Conservation (phyloP, 805 yeast species). For the Grigorovia humatica region DNA sequence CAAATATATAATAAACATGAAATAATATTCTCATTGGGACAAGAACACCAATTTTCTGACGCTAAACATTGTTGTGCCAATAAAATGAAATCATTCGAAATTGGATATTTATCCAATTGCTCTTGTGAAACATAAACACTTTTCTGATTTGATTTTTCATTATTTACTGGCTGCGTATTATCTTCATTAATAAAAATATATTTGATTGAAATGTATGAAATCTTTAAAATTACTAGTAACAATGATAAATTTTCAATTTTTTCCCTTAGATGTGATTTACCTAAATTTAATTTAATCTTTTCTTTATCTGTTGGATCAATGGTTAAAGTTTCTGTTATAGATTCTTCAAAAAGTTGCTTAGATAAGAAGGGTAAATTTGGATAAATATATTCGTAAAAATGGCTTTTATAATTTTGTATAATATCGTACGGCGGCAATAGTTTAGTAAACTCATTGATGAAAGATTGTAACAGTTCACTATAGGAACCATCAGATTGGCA, state of each 20-base stretch:
- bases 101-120: constrained; percentile 17
- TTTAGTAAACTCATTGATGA: constrained; percentile 16
- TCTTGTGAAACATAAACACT: constrained; percentile 8
- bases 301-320: constrained; percentile 12
- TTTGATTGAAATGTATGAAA: constrained; percentile 21
- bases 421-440: constrained; percentile 20
- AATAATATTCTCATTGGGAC: constrained; percentile 25
- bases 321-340: constrained; percentile 15
- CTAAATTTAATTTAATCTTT: constrained; percentile 18
- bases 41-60: constrained; percentile 22
- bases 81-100: constrained; percentile 18
- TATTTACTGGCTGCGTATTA: not conserved
- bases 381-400: constrained; percentile 21
- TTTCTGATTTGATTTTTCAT: not conserved
- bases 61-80: constrained; percentile 22
- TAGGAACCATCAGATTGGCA: constrained; percentile 18
- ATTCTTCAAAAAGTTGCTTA: constrained; percentile 21
- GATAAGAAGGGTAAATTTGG: constrained; percentile 24
- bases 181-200: constrained; percentile 4
- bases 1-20: constrained; percentile 25
- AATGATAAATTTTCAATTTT: constrained; percentile 22
- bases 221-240: constrained; percentile 19
- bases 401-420: constrained; percentile 17
- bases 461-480: constrained; percentile 16
- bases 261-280: constrained; percentile 18